A percentile compares a stretch with the other conserved stretches of the same genome.
phyloP scores from a whole-genome alignment of 306 rosid species.

The Castanea sativa region DNA sequence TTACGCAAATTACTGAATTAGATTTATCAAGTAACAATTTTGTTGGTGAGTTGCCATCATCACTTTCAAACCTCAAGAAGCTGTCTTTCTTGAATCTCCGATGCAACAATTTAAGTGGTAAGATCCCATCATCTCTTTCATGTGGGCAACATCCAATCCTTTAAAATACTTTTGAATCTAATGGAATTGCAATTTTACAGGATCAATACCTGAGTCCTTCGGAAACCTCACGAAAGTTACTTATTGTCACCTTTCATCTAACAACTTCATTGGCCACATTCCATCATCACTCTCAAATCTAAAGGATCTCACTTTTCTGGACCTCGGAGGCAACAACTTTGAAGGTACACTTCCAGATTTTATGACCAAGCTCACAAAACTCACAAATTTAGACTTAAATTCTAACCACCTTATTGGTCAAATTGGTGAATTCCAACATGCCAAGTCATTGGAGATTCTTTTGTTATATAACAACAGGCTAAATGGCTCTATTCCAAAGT shows the following conservation, averaged over 20 bases:
- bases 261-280: conserved; percentile 16
- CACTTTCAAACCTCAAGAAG: no score
- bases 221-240: conserved; percentile 23
- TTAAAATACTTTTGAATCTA: no score
- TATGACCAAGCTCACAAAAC: no score
- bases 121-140: no score
- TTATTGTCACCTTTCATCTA: neutral
- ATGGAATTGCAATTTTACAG: neutral
- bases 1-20: neutral
- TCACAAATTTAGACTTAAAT: no score
- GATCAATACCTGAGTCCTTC: neutral
- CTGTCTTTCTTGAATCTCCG: no score
- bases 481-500: conserved; percentile 12
- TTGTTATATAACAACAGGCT: neutral
- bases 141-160: no score
- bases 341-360: no score
- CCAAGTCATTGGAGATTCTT: neutral
- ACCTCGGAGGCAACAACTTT: neutral
- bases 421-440: no score
- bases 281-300: conserved; percentile 5
- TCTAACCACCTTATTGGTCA: neutral
- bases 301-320: neutral
- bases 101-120: no score
- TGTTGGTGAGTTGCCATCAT: no score
- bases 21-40: neutral